These are phyloP conservation scores for Mycena olivaceomarginata DNA, from an alignment of 768 basidiomycete genomes.

Conservation along the genomic window DNA sequence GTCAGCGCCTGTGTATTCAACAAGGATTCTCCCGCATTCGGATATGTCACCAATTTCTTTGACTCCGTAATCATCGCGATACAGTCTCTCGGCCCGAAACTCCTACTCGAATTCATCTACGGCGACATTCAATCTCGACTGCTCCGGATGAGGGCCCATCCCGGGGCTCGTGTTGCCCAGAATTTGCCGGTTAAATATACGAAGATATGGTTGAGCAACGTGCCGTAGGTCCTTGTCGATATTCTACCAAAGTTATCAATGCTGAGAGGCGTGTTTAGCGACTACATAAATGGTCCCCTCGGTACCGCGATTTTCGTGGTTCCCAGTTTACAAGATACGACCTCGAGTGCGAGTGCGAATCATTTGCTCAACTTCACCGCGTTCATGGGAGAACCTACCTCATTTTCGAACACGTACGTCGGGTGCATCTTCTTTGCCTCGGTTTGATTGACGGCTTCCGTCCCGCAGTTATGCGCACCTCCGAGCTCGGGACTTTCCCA, in stretches of 20 bases:
- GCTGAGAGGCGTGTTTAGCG: neutral
- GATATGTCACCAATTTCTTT: constrained; percentile 1
- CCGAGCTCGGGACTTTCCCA: neutral
- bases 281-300: constrained; percentile 10
- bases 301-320: neutral
- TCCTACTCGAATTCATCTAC: constrained; percentile 11
- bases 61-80: neutral
- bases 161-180: neutral
- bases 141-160: neutral
- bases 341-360: constrained; percentile 15
- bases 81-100: neutral
- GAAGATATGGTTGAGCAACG: constrained; percentile 16
- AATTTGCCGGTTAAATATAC: constrained; percentile 1
- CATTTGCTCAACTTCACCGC: constrained; percentile 16
- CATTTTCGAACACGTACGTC: constrained; percentile 10
- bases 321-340: constrained; percentile 5
- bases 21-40: neutral
- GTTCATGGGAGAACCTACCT: neutral
- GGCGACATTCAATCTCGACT: neutral
- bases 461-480: constrained; percentile 14
- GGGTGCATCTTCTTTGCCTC: neutral
- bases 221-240: neutral
- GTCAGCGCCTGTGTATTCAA: neutral
- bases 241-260: neutral
- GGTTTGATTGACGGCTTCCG: too few relatives aligned